Conservation (phyloP, 805 yeast genomes). For the Ogataea dorogensis region DNA sequence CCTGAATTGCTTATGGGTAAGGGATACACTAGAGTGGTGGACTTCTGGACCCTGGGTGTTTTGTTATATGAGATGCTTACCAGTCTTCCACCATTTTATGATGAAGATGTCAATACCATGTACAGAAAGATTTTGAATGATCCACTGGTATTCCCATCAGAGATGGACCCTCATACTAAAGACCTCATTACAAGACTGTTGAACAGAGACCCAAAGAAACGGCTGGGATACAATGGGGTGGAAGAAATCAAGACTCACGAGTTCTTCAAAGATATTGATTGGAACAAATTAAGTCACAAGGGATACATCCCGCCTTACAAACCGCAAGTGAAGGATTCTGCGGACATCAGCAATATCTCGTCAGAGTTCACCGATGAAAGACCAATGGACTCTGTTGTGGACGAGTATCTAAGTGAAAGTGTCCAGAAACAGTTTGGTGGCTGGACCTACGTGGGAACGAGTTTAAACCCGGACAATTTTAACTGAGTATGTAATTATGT, state of each 20-base stretch:
- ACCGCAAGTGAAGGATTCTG: slow-evolving; percentile 81
- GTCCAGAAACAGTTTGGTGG: slow-evolving; percentile 99
- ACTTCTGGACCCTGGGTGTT: slow-evolving; percentile 98
- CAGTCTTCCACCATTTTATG: slow-evolving; percentile 96
- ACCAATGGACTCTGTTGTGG: slow-evolving; percentile 94
- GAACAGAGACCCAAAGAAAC: slow-evolving; percentile 78
- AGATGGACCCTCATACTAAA: slow-evolving; percentile 82
- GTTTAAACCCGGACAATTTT: slow-evolving; percentile 25
- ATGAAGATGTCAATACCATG: slow-evolving; percentile 90
- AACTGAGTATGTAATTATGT: background rate
- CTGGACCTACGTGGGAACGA: slow-evolving; percentile 86
- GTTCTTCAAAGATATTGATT: slow-evolving; percentile 86
- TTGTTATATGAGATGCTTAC: slow-evolving; percentile 93
- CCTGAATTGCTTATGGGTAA: slow-evolving; percentile 90
- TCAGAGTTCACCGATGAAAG: slow-evolving; percentile 87
- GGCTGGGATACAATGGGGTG: slow-evolving; percentile 80
- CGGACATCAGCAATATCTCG: slow-evolving; percentile 93
- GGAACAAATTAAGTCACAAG: slow-evolving; percentile 79
- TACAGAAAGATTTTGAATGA: slow-evolving; percentile 89
- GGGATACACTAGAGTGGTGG: slow-evolving; percentile 94
- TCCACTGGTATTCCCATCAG: slow-evolving; percentile 84
- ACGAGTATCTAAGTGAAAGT: slow-evolving; percentile 84
- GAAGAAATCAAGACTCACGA: slow-evolving; percentile 79
- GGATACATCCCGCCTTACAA: slow-evolving; percentile 94
- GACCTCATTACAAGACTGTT: slow-evolving; percentile 72